Evolutionary conservation across 768 basidiomycete genomes (phyloP).

Genomic region (Boletus edulis): DNA sequence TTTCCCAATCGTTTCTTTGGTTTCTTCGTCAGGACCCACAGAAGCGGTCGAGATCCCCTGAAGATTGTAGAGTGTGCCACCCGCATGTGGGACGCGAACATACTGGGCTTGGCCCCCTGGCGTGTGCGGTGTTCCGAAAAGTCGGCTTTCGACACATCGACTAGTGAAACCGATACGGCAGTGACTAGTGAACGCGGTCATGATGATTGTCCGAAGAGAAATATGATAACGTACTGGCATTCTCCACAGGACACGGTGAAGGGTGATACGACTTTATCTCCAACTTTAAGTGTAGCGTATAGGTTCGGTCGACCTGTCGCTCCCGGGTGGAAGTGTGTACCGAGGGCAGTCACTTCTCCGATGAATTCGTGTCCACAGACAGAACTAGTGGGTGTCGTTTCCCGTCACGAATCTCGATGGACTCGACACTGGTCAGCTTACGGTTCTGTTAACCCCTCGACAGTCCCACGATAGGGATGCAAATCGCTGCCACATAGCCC

Average conservation of each 20-base stretch:
- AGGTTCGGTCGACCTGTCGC: slow-evolving; percentile 52
- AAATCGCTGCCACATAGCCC: slow-evolving; percentile 75
- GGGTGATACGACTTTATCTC: slow-evolving; percentile 77
- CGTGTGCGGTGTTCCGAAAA: slow-evolving; percentile 66
- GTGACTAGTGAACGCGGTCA: slow-evolving; percentile 39
- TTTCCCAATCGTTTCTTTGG: slow-evolving; percentile 36
- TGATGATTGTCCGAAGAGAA: background rate
- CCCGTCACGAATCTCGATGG: background rate
- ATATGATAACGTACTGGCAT: slow-evolving; percentile 58
- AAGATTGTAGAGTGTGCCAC: slow-evolving; percentile 72
- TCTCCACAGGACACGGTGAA: slow-evolving; percentile 85
- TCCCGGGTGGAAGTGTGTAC: slow-evolving; percentile 49
- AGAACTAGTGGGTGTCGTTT: slow-evolving; percentile 38
- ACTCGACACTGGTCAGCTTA: slow-evolving; percentile 30
- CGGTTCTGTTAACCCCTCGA: slow-evolving; percentile 48
- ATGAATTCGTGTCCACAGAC: slow-evolving; percentile 78
- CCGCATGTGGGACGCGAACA: slow-evolving; percentile 74
- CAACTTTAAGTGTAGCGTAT: slow-evolving; percentile 62
- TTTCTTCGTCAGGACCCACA: slow-evolving; percentile 21
- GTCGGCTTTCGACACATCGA: slow-evolving; percentile 55
- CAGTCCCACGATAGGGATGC: slow-evolving; percentile 68
- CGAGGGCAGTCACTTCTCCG: slow-evolving; percentile 68
- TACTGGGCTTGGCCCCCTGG: slow-evolving; percentile 81
- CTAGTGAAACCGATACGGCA: slow-evolving; percentile 74
- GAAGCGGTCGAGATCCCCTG: slow-evolving; percentile 37